These are phyloP conservation scores for Rubia tinctorum DNA, from an alignment of 305 asterid genomes.

Conservation along the genomic window DNA sequence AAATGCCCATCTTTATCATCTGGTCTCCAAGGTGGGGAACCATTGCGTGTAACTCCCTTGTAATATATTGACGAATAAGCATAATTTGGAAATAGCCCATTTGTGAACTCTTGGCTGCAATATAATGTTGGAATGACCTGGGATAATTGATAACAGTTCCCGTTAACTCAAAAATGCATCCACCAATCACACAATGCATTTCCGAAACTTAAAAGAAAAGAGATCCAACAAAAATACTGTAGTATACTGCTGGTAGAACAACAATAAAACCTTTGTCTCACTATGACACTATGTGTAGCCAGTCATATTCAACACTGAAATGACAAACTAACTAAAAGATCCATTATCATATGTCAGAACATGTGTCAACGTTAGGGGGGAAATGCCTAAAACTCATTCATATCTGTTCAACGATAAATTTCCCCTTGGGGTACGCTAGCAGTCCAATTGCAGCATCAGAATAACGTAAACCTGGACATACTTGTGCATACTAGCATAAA, in stretches of 20 bases:
- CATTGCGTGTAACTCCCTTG: conserved; percentile 60
- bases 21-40: conserved; percentile 84
- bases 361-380: not conserved
- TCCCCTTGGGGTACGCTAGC: not conserved
- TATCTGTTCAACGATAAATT: not conserved
- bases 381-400: not conserved
- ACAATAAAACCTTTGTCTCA: not conserved
- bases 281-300: not conserved
- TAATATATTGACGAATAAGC: conserved; percentile 71
- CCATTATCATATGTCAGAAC: not conserved
- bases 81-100: conserved; percentile 49
- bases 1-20: conserved; percentile 91
- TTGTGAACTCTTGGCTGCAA: conserved; percentile 51
- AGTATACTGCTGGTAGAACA: not conserved
- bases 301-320: not conserved
- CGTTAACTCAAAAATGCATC: not conserved
- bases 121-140: conserved; percentile 65
- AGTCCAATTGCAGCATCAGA: not conserved
- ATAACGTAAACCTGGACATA: not conserved
- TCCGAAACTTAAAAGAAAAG: not conserved
- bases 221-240: not conserved
- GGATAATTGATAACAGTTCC: conserved; percentile 18
- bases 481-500: not conserved
- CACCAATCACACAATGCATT: not conserved
- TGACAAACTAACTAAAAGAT: not conserved